Evolutionary conservation across 2,329 filamentous ascomycete species (phyloP), one percentile per base, ranked within the genome.

Genomic region (Graphilbum ipis-grandicollis): DNA sequence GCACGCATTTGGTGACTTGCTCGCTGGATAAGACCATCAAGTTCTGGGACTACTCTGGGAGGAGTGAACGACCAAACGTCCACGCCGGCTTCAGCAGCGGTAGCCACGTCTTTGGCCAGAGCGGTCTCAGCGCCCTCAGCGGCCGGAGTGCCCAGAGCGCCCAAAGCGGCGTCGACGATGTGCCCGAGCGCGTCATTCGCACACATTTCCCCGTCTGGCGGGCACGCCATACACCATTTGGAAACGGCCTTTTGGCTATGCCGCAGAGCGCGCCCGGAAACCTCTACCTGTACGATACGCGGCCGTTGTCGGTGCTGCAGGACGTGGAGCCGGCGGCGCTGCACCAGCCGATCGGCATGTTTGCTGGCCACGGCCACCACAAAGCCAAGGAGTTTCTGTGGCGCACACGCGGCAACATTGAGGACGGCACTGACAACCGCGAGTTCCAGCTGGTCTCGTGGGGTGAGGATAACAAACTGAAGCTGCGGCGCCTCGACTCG

Each of bases 391-490:
- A 94, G 48, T 94, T 94, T 42, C 59, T 94, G 10, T 94, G 86
- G 86, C 71, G 86, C 52, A 71, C 73, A 34, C 73, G 86, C 38
- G 86, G 86, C 28, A 58, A 58, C 14, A 64, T 77, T 17, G 68
- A 72, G 14, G 71, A 83, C 37, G 68, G 70, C n/a, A 57, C 79
- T 33, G 86, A 94, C 48, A 65, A 85, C 43, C 73, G 88, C 47
- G 86, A 94, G 36, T 94, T 93, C 44, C 86, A 94, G 53, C 65
- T 94, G 15, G 82, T 94, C 0, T 86, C 86, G 0, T 94, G 86
- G 86, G 85, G 85, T 19, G 77, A 81, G 34, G 88, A 94, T 52
- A 80, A 79, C 45, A 72, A 85, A 48, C 62, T 94, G 22, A 76
- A 80, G 34, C 63, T 94, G 21, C 81, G 93, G 50, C 75, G 74